Evolutionary conservation across 306 rosid genomes (phyloP), one percentile per base, ranked within the genome.

Genomic region (Lablab purpureus): DNA sequence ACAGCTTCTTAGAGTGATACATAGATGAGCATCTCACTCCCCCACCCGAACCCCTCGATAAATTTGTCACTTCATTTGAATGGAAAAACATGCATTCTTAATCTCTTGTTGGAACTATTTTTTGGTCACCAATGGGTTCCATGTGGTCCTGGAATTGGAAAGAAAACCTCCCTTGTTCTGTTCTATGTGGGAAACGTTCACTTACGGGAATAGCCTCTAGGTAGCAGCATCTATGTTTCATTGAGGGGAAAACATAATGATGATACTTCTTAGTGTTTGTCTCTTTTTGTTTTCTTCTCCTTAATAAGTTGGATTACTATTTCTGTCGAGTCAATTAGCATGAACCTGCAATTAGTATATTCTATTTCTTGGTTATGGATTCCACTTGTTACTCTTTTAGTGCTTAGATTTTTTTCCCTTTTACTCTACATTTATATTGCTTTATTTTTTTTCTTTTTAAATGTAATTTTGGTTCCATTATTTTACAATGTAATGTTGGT

Each of bases 121-220:
- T 62, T 62, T 30, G 79, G 46, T 25, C 21, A 43, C 7, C 59
- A 43, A 37, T 76, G 88, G 68, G 71, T 76, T 58, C 65, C 76
- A 43, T 68, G 74, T 69, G 67, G 68, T 69, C 74, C 74, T 69
- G 74, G 58, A 69, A 69, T 46, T 69, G 43, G 43, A 69, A 47
- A 60, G 51, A 43, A 71, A 63, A 52, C 3, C 64, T 64, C 9
- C 11, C 59, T 56, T 72, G 72, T 17, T 78, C 21, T 60, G 56
- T 78, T 78, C 13, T 52, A 50, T 78, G 77, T 77, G 64, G 75
- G 74, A 80, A 84, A 82, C 73, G 43, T 21, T 62, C 46, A 10
- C 37, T 69, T 27, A 51, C 49, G 40, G 78, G 30, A 17, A 51
- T 68, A 76, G 71, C 37, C 34, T 51, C 43, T 80, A 54, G 71